Evolutionary conservation across 139 green algal genomes (phyloP).

Genomic region (Coelastrella sp.): DNA sequence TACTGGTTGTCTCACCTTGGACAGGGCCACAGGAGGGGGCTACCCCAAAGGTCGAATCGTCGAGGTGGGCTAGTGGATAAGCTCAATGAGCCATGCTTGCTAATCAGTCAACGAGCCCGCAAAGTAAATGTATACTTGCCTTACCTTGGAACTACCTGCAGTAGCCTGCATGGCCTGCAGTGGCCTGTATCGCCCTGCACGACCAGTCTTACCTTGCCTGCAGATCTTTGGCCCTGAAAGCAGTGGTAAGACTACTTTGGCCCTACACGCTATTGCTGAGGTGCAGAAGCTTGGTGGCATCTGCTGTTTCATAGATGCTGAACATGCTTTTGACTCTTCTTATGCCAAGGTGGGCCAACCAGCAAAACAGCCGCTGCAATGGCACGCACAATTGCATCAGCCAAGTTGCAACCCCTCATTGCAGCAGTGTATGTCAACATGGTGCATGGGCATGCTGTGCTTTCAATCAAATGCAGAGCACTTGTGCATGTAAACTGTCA

Average conservation of each 20-base stretch:
- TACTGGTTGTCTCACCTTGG: slow-evolving; percentile 86
- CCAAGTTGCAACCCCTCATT: too few species aligned
- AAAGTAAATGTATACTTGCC: too few species aligned
- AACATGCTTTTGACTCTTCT: slow-evolving; percentile 93
- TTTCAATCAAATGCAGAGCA: too few species aligned
- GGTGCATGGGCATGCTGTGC: too few species aligned
- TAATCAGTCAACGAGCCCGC: too few species aligned
- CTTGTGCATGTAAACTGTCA: too few species aligned
- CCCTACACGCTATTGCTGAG: slow-evolving; percentile 94
- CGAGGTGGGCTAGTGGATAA: slow-evolving; percentile 68
- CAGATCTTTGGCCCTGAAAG: slow-evolving; percentile 95
- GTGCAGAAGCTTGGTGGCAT: slow-evolving; percentile 72
- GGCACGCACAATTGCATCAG: too few species aligned
- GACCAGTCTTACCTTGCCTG: background rate
- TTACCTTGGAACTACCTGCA: too few species aligned
- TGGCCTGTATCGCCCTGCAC: background rate
- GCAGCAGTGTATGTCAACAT: too few species aligned
- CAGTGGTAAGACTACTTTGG: slow-evolving; percentile 96
- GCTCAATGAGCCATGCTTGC: too few species aligned
- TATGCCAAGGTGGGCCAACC: slow-evolving; percentile 78
- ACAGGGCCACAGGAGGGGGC: slow-evolving; percentile 87
- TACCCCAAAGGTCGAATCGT: slow-evolving; percentile 89
- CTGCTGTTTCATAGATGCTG: slow-evolving; percentile 91
- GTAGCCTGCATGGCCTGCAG: too few species aligned
- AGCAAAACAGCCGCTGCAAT: background rate